Conservation (phyloP, 495 filamentous ascomycete genomes). For the Hyaloscypha hepaticicola region DNA sequence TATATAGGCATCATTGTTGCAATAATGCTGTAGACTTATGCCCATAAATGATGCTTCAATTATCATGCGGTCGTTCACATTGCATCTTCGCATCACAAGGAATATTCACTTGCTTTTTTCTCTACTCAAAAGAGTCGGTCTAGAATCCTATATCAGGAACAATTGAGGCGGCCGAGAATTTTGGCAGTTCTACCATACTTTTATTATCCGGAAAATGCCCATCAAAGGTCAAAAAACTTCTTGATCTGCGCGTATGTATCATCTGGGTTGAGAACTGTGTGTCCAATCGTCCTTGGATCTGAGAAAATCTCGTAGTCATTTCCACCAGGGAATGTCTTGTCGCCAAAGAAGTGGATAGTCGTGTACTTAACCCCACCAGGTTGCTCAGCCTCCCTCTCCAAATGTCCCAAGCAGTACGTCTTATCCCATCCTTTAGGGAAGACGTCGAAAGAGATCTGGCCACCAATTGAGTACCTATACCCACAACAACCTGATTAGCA, state of each 20-base stretch:
- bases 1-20: neutral
- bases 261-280: conserved; percentile 75
- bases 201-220: neutral
- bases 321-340: conserved; percentile 85
- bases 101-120: neutral
- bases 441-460: conserved; percentile 97
- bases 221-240: conserved; percentile 72
- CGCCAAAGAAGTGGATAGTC: conserved; percentile 96
- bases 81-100: neutral
- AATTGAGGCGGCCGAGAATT: neutral
- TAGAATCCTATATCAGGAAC: neutral
- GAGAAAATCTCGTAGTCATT: conserved; percentile 94
- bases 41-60: neutral
- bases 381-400: conserved; percentile 75
- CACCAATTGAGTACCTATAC: conserved; percentile 82
- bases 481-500: conserved; percentile 10
- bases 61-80: neutral
- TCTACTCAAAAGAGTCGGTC: neutral
- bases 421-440: conserved; percentile 98
- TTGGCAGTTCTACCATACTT: neutral
- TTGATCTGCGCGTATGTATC: conserved; percentile 77
- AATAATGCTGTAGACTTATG: neutral
- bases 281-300: conserved; percentile 79
- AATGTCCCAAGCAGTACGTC: conserved; percentile 89
- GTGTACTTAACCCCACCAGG: conserved; percentile 71